Base-by-base conservation (phyloP, 2,329 filamentous ascomycete genomes). In the Colletotrichum viniferum region DNA sequence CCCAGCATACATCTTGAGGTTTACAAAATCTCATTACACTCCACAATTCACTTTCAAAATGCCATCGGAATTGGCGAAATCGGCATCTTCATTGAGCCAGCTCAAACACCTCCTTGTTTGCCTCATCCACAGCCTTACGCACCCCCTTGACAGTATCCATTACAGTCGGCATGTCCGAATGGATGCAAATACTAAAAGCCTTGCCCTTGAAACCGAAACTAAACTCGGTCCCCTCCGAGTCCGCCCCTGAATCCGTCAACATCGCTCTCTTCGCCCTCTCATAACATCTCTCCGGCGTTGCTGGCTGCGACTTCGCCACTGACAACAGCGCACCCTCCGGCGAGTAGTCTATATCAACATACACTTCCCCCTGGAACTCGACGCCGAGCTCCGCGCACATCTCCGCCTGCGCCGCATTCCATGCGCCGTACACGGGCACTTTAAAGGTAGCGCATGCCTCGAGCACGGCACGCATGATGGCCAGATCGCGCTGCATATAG, bases 401-500 rank as follows among this genome's bases (percentile, higher is more conserved):
- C 63, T 65, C 48, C 32, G 52, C 43, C 38, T 78, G 76, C 6
- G 76, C 30, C 38, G 76, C 70, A 38, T 63, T 79, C 80, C 5
- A 78, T 0, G 48, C 32, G 7, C 61, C 80, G 58, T 83, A 83
- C 5, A 83, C 79, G 0, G 82, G 82, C 4, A 81, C 79, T 4
- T 79, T 71, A 48, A 83, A 83, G 7, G 77, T 65, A 14, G 68
- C 71, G 38, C 78, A 79, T 8, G 81, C 82, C 21, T 79, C 74
- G 1, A 83, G 72, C 2, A 83, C 81, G 18, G 81, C 80, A 30
- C 78, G 78, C 70, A 81, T 80, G 36, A 81, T 80, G 2, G 34
- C 36, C 4, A 67, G 64, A 69, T 83, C 82, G 24, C 78, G 77
- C 61, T 81, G 80, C 78, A 84, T 80, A 60, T 80, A 81, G 52